Percentiles rank a stretch among this genome's conserved stretches.
Evolutionary conservation across 2,329 filamentous ascomycete species (phyloP).

Genomic region (Corynespora cassiicola): DNA sequence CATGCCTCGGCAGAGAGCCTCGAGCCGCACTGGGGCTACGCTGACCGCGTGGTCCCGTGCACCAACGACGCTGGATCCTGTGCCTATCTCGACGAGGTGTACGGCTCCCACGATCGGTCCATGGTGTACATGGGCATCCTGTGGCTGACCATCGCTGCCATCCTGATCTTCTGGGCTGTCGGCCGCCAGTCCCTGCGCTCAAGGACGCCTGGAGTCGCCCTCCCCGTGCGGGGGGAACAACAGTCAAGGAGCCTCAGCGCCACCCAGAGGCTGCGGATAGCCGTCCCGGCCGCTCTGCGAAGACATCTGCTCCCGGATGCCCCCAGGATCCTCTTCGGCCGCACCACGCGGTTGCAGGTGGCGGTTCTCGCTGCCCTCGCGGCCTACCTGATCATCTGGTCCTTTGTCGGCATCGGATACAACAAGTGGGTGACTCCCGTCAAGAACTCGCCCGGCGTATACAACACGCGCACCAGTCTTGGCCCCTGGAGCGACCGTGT

Average conservation of each 20-base stretch:
- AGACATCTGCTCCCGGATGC: slow-evolving; percentile 68
- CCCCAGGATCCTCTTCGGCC: slow-evolving; percentile 65
- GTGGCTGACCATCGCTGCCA: slow-evolving; percentile 60
- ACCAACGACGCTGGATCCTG: slow-evolving; percentile 65
- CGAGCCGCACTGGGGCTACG: slow-evolving; percentile 64
- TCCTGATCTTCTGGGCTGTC: slow-evolving; percentile 54
- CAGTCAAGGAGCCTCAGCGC: slow-evolving; percentile 27
- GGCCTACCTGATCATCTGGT: slow-evolving; percentile 70
- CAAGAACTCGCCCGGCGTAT: slow-evolving; percentile 57
- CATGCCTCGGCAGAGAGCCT: slow-evolving; percentile 44
- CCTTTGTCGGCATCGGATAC: slow-evolving; percentile 71
- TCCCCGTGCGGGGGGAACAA: slow-evolving; percentile 27
- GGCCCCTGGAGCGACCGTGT: slow-evolving; percentile 74
- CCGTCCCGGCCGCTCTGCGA: slow-evolving; percentile 52
- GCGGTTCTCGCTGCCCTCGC: slow-evolving; percentile 64
- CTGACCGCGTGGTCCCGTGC: slow-evolving; percentile 61
- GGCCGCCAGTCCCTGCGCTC: slow-evolving; percentile 36
- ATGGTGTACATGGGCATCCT: slow-evolving; percentile 65
- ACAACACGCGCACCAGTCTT: slow-evolving; percentile 70
- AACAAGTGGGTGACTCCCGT: slow-evolving; percentile 74
- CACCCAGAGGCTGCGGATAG: slow-evolving; percentile 33
- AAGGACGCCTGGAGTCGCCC: slow-evolving; percentile 31
- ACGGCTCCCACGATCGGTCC: slow-evolving; percentile 59
- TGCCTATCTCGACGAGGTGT: slow-evolving; percentile 63
- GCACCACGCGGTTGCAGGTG: slow-evolving; percentile 72